Evolutionary conservation across 2,329 filamentous ascomycete species (phyloP).

Genomic region (Acrodontium crateriforme): DNA sequence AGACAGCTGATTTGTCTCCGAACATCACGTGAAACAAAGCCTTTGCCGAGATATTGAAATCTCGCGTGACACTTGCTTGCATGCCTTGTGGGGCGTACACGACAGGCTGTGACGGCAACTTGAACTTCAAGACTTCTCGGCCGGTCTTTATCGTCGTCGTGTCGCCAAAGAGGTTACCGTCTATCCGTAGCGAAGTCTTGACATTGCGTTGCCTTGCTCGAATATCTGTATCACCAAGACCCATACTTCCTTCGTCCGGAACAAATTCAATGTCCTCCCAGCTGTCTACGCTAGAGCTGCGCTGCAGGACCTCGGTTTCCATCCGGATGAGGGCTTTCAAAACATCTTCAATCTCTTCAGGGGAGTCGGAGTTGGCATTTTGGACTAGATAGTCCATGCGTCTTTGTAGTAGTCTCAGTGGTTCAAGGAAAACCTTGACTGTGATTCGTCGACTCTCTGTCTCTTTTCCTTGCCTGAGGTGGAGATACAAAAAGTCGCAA

Average conservation of each 20-base stretch:
- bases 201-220: constrained; percentile 35
- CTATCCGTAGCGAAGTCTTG: constrained; percentile 45
- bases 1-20: constrained; percentile 89
- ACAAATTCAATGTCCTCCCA: constrained; percentile 62
- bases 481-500: constrained; percentile 84
- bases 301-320: constrained; percentile 46
- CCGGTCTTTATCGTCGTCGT: constrained; percentile 19
- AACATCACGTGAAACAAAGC: constrained; percentile 93
- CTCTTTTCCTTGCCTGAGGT: constrained; percentile 49
- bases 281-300: constrained; percentile 67
- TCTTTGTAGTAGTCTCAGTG: constrained; percentile 65
- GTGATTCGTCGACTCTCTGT: constrained; percentile 60
- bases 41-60: constrained; percentile 86
- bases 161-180: constrained; percentile 44
- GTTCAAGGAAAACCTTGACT: constrained; percentile 86
- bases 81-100: constrained; percentile 75
- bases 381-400: constrained; percentile 77
- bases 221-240: constrained; percentile 32
- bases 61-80: constrained; percentile 60
- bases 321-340: constrained; percentile 61
- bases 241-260: constrained; percentile 9
- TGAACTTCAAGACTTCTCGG: constrained; percentile 54
- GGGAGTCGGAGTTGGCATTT: constrained; percentile 59
- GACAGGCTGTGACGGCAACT: constrained; percentile 67
- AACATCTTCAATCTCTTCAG: constrained; percentile 53